Evolutionary conservation across 768 basidiomycete species (phyloP), one percentile per base, ranked within the genome.

Genomic region (Xanthoconium purpureum): DNA sequence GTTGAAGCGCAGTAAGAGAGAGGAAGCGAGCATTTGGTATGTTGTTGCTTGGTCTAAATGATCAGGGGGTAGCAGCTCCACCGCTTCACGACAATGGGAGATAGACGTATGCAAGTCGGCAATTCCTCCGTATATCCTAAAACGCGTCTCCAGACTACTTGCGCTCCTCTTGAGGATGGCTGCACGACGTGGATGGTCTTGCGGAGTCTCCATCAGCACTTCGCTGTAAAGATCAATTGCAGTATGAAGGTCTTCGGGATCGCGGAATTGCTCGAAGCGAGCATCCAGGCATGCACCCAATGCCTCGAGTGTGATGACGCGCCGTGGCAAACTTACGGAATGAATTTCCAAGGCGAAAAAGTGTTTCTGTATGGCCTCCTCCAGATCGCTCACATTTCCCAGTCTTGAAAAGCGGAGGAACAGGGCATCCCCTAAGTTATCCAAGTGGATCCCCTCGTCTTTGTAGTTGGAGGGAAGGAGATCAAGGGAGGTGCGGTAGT

Each of bases 91-190:
- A 33, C 44, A 62, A 52, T 55, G 62, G 3, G 62, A 58, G n/a
- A 73, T 66, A 6, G 72, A 68, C 38, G 54, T 58, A 28, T 72
- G 54, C 53, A 72, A 62, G 44, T 72, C 66, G 15, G 42, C 36
- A 3, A 50, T 50, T 18, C 44, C 49, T 8, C 69, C 60, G n/a
- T 54, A 63, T 9, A 62, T 42, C 37, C 54, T 40, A 33, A 66
- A 63, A 17, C 58, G 57, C 13, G 39, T 56, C 52, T 58, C 54
- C 12, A 66, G 49, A 32, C 64, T 57, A 32, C 32, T 47, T 33
- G 67, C 60, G n/a, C 58, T 44, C 51, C 36, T 61, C 30, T 52
- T 50, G 13, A 70, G 57, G 42, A 63, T 53, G 36, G 52, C 13
- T 17, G 56, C 38, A 32, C 63, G 61, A 20, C 42, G 60, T 7